Conservation (phyloP, 108 stramenopile genomes). For the Fragilariopsis cylindrus region DNA sequence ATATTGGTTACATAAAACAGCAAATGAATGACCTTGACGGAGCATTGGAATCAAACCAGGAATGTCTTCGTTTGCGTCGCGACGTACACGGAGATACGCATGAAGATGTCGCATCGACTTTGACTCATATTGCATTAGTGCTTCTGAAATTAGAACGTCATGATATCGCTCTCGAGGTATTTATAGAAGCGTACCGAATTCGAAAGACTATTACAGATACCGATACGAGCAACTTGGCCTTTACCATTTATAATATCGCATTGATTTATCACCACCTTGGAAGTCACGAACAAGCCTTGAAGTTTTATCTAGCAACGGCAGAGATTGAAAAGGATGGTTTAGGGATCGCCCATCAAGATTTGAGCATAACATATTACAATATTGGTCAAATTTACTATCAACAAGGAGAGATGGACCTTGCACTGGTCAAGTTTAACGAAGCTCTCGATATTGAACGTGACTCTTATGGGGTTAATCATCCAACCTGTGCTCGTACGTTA, state of each 20-base stretch:
- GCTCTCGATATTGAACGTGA: constrained; percentile 44
- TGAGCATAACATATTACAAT: constrained; percentile 55
- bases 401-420: constrained; percentile 44
- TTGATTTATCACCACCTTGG: constrained; percentile 59
- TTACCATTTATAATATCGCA: constrained; percentile 62
- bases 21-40: constrained; percentile 44
- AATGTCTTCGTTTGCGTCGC: constrained; percentile 52
- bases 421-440: constrained; percentile 41
- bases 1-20: constrained; percentile 52
- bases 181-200: constrained; percentile 55
- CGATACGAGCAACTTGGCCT: constrained; percentile 42
- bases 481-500: constrained; percentile 57
- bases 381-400: constrained; percentile 62
- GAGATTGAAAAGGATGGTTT: constrained; percentile 42
- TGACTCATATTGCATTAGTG: constrained; percentile 53
- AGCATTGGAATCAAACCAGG: constrained; percentile 48
- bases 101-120: constrained; percentile 54
- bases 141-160: constrained; percentile 42
- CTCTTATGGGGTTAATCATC: constrained; percentile 38
- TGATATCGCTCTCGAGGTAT: constrained; percentile 47
- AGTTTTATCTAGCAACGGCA: constrained; percentile 56
- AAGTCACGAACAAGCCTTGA: constrained; percentile 50
- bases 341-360: constrained; percentile 46
- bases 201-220: constrained; percentile 21
- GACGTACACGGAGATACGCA: constrained; percentile 43